These are phyloP conservation scores for Phytopythium boreale DNA, from an alignment of 352 stramenopile species.

Conservation along the genomic window DNA sequence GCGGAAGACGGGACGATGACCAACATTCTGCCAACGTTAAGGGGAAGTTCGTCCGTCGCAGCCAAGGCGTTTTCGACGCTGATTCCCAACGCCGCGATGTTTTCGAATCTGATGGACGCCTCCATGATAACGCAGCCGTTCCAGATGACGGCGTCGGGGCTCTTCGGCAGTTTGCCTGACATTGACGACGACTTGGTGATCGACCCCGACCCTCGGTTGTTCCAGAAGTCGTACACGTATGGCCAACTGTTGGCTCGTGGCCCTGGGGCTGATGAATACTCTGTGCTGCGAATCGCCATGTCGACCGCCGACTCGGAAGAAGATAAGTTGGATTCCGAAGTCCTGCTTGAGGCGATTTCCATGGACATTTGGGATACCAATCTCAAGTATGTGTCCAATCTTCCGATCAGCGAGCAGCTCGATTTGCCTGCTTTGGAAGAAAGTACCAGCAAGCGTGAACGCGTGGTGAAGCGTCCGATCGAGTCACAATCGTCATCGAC, in stretches of 20 bases:
- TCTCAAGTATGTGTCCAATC: conserved; percentile 81
- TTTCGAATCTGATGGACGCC: conserved; percentile 73
- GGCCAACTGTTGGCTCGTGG: conserved; percentile 23
- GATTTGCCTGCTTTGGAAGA: conserved; percentile 42
- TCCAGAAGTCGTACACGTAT: conserved; percentile 34
- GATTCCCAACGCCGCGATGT: conserved; percentile 63
- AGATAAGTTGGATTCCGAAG: conserved; percentile 65
- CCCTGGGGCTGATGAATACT: conserved; percentile 42
- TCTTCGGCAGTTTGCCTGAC: conserved; percentile 65
- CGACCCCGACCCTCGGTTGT: conserved; percentile 45
- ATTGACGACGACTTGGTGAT: conserved; percentile 53
- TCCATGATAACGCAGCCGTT: conserved; percentile 55
- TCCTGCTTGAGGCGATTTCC: conserved; percentile 82
- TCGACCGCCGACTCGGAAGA: conserved; percentile 58
- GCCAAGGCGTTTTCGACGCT: conserved; percentile 75
- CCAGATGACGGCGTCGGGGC: conserved; percentile 27
- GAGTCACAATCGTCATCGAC: background rate
- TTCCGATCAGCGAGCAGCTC: conserved; percentile 63
- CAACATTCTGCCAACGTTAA: conserved; percentile 56
- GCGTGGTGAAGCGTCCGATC: background rate
- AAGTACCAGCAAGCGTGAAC: background rate
- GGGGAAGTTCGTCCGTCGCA: conserved; percentile 55
- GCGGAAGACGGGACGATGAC: conserved; percentile 45
- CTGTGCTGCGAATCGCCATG: conserved; percentile 79
- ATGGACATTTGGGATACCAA: conserved; percentile 85